Evolutionary conservation across 306 rosid species (phyloP), one percentile per base, ranked within the genome.

Genomic region (Quercus alba): DNA sequence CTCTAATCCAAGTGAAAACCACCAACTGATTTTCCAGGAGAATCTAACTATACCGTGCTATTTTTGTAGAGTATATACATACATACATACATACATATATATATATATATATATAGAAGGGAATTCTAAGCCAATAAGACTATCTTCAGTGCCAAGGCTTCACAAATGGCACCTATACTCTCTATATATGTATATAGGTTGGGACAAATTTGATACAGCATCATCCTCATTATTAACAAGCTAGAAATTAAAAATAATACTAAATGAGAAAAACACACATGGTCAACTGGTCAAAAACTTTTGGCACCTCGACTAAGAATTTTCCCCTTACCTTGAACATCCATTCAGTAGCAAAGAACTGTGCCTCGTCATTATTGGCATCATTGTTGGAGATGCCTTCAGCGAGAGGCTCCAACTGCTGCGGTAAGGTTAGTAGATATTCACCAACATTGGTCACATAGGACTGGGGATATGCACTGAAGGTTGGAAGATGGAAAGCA

Each of bases 311-410:
- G 49, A 77, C 41, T 19, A 15, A 57, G 30, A 75, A 55, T 25
- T 56, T 13, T 46, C 74, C 28, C 73, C 63, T 66, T 86, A 90
- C 99, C 99, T 96, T 96, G 88, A 92, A 93, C 99, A 96, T 96
- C 99, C 99, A 96, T 91, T 96, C 99, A 61, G 99, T 92, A 56
- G 99, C 99, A 66, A 96, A 96, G 87, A 96, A 91, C 89, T 93
- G 99, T 7, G 98, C 97, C 78, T 96, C 98, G 28, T 96, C 99
- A 64, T 84, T 96, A 86, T 75, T 84, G 82, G 85, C 78, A 56
- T 95, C 97, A 30, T 84, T 87, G 87, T 75, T 90, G 23, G 98
- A 92, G 79, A 96, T 90, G 77, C 98, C 99, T 84, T 96, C 99
- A 28, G 97, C 97, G 79, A 96, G 99, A 11, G 99, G 99, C 87